Percentiles rank a stretch among this genome's conserved stretches.
These are phyloP conservation scores for Botryotinia globosa DNA, from an alignment of 2,329 filamentous ascomycete species.

Conservation along the genomic window DNA sequence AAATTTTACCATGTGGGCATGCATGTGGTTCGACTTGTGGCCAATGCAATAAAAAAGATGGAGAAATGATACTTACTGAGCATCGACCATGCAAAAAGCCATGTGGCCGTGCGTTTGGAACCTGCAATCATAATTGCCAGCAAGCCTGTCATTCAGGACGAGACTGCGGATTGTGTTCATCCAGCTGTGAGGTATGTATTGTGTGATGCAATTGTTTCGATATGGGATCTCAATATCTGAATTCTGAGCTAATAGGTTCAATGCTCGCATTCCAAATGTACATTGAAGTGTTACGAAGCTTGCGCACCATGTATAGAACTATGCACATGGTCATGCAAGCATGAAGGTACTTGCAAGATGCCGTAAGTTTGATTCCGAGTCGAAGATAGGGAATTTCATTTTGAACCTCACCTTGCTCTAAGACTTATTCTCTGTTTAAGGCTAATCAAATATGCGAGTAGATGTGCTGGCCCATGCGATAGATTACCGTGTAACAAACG, in stretches of 20 bases:
- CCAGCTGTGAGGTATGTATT: conserved; percentile 48
- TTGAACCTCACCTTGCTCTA: not conserved
- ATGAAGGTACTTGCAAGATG: conserved; percentile 45
- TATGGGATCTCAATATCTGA: not conserved
- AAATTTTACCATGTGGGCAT: conserved; percentile 55
- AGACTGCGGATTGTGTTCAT: conserved; percentile 48
- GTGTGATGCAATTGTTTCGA: not conserved
- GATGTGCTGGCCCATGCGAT: conserved; percentile 65
- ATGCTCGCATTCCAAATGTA: conserved; percentile 57
- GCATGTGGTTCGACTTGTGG: conserved; percentile 50
- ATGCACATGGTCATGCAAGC: conserved; percentile 56
- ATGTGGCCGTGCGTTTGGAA: conserved; percentile 51
- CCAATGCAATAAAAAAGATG: conserved; percentile 45
- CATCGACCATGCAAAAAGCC: conserved; percentile 49
- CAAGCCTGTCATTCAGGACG: conserved; percentile 50
- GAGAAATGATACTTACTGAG: conserved; percentile 36
- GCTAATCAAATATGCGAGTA: not conserved
- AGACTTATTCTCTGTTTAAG: not conserved
- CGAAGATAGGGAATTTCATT: not conserved
- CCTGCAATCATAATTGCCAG: conserved; percentile 56
- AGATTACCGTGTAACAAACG: conserved; percentile 62
- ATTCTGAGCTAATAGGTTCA: conserved; percentile 49
- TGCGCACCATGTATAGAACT: conserved; percentile 59
- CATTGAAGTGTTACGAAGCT: conserved; percentile 54
- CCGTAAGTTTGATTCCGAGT: conserved; percentile 25